Conservation (phyloP, 176 grass and related monocot species). For the Chloris gayana region DNA sequence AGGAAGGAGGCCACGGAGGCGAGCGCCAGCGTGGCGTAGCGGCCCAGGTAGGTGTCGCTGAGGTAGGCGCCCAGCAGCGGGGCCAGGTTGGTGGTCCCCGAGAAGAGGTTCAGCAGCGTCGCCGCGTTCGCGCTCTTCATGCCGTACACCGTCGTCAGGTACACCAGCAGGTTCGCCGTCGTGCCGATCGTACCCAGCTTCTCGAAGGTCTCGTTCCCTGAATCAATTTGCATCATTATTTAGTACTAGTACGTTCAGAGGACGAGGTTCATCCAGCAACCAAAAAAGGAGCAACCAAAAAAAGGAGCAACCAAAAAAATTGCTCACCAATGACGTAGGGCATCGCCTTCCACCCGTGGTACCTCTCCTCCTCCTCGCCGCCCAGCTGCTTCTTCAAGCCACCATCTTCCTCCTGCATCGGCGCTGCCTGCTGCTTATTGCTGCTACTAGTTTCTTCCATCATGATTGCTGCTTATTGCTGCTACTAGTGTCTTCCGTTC, state of each 20-base stretch:
- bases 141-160: constrained; percentile 77
- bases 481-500: not conserved
- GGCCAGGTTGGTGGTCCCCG: constrained; percentile 58
- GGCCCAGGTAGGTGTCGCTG: constrained; percentile 75
- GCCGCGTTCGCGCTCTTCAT: constrained; percentile 50
- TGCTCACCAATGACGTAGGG: constrained; percentile 69
- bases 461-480: not conserved
- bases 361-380: not conserved
- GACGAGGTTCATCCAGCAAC: too few relatives aligned
- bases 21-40: constrained; percentile 62
- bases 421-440: not conserved
- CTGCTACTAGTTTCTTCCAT: not conserved
- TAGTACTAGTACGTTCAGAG: too few relatives aligned
- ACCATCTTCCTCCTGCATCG: not conserved
- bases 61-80: constrained; percentile 75
- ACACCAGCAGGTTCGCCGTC: constrained; percentile 66
- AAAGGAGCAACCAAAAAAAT: too few relatives aligned
- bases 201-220: constrained; percentile 90
- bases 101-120: constrained; percentile 56
- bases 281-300: too few relatives aligned
- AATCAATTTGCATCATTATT: too few relatives aligned
- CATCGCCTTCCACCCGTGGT: constrained; percentile 79
- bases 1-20: constrained; percentile 56
- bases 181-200: constrained; percentile 79
- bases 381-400: not conserved